Conservation (phyloP, 1,284 basidiomycete genomes). For the Vanrija pseudolonga region DNA sequence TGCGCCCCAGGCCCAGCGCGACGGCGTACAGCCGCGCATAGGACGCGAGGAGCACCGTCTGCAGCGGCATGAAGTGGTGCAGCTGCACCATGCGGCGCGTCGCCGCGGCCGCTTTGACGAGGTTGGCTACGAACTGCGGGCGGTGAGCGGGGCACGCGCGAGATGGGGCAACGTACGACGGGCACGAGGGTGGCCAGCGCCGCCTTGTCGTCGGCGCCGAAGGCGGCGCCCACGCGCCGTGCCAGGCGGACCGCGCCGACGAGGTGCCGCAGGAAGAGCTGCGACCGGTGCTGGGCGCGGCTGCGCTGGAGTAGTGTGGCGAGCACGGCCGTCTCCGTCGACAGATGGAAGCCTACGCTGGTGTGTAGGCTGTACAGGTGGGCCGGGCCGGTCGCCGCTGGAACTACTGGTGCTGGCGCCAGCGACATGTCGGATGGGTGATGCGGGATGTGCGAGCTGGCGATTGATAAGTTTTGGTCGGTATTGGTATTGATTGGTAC, state of each 20-base stretch:
- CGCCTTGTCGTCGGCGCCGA: not conserved
- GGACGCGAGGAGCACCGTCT: constrained; percentile 26
- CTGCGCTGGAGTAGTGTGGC: constrained; percentile 12
- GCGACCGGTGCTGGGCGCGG: constrained; percentile 26
- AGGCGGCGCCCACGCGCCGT: not conserved
- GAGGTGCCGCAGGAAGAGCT: constrained; percentile 22
- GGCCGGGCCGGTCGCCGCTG: no score
- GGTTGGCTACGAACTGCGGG: constrained; percentile 10
- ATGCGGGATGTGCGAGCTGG: not conserved
- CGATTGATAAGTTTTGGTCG: no score
- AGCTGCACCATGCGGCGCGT: constrained; percentile 17
- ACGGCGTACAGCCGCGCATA: constrained; percentile 36
- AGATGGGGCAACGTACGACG: not conserved
- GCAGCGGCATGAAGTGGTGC: constrained; percentile 40
- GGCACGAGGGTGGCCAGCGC: not conserved
- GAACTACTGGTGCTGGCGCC: no score
- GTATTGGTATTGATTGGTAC: no score
- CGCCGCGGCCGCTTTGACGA: constrained; percentile 10
- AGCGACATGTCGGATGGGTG: not conserved
- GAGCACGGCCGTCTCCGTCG: constrained; percentile 22
- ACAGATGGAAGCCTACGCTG: constrained; percentile 15
- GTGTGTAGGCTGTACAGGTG: constrained; percentile 7
- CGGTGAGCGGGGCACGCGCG: not conserved
- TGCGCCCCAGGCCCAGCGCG: not conserved
- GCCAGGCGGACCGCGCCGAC: constrained; percentile 15